Percentiles rank a stretch among this genome's conserved stretches.
Conservation (phyloP, 129 eudicot genomes). For the Flaveria robusta region DNA sequence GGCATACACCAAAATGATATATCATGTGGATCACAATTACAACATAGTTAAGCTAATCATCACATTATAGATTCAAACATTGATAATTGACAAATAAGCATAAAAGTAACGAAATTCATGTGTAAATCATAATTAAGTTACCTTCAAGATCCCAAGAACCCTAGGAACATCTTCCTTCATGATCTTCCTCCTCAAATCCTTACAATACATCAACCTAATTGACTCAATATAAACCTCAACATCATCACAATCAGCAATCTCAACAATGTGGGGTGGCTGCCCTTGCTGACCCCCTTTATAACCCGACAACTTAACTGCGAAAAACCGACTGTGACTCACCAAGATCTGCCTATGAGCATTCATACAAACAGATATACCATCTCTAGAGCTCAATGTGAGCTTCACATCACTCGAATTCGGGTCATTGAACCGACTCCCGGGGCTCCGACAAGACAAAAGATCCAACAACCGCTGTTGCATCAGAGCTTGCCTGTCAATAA, state of each 20-base stretch:
- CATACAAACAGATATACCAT: constrained; percentile 57
- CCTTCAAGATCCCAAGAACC: constrained; percentile 91
- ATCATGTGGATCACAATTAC: constrained; percentile 6
- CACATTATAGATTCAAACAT: background rate
- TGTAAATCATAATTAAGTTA: constrained; percentile 7
- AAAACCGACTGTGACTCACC: constrained; percentile 70
- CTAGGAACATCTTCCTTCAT: constrained; percentile 78
- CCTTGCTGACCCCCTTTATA: constrained; percentile 19
- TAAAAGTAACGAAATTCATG: constrained; percentile 3
- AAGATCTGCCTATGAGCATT: constrained; percentile 77
- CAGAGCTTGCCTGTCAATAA: constrained; percentile 54
- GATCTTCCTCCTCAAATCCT: constrained; percentile 75
- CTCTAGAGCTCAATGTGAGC: constrained; percentile 70
- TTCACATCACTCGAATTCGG: constrained; percentile 68
- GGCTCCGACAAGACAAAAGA: constrained; percentile 56
- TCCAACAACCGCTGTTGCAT: constrained; percentile 61
- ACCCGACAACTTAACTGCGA: constrained; percentile 54
- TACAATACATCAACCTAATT: constrained; percentile 77
- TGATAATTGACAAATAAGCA: background rate
- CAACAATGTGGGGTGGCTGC: constrained; percentile 52
- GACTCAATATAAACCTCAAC: constrained; percentile 82
- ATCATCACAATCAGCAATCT: constrained; percentile 92
- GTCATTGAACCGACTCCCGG: constrained; percentile 78
- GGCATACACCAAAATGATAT: background rate
- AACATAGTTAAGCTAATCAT: constrained; percentile 16